Evolutionary conservation across 352 stramenopile genomes (phyloP).

Genomic region (Globisporangium carolinianum): DNA sequence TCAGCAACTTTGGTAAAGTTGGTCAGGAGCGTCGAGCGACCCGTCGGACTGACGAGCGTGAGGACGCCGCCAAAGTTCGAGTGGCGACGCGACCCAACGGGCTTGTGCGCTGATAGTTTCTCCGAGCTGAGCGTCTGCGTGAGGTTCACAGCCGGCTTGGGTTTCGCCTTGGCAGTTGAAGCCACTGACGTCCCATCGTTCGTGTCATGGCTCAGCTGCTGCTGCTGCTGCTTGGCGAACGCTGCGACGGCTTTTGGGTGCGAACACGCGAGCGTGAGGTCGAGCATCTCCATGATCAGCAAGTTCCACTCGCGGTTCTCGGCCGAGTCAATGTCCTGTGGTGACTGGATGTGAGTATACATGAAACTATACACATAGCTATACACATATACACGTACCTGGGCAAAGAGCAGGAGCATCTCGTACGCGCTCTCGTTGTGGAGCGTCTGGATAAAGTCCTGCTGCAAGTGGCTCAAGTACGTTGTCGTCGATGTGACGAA

Average conservation of each 20-base stretch:
- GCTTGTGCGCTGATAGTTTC: slow-evolving; percentile 34
- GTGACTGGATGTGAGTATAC: not conserved
- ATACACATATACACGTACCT: slow-evolving; percentile 15
- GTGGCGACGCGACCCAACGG: slow-evolving; percentile 41
- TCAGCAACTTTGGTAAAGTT: slow-evolving; percentile 71
- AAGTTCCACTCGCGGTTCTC: slow-evolving; percentile 87
- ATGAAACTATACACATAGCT: too few species aligned
- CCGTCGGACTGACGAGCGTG: slow-evolving; percentile 66
- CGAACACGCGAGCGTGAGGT: slow-evolving; percentile 68
- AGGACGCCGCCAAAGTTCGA: slow-evolving; percentile 87
- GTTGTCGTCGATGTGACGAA: slow-evolving; percentile 78
- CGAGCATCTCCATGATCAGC: slow-evolving; percentile 86
- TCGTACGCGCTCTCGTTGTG: slow-evolving; percentile 84
- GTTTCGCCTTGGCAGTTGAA: not conserved
- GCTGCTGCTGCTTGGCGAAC: slow-evolving; percentile 32
- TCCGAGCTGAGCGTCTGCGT: slow-evolving; percentile 44
- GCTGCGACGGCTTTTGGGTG: slow-evolving; percentile 59
- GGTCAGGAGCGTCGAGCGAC: slow-evolving; percentile 56
- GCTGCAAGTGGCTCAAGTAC: slow-evolving; percentile 71
- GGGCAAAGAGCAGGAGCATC: slow-evolving; percentile 81
- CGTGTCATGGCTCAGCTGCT: too few species aligned
- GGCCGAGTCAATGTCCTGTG: slow-evolving; percentile 69
- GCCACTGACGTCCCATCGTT: not conserved
- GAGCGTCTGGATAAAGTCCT: slow-evolving; percentile 72
- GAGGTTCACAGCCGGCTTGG: slow-evolving; percentile 16